Evolutionary conservation across 2,329 filamentous ascomycete species (phyloP).

Genomic region (Lachnellula subtilissima): DNA sequence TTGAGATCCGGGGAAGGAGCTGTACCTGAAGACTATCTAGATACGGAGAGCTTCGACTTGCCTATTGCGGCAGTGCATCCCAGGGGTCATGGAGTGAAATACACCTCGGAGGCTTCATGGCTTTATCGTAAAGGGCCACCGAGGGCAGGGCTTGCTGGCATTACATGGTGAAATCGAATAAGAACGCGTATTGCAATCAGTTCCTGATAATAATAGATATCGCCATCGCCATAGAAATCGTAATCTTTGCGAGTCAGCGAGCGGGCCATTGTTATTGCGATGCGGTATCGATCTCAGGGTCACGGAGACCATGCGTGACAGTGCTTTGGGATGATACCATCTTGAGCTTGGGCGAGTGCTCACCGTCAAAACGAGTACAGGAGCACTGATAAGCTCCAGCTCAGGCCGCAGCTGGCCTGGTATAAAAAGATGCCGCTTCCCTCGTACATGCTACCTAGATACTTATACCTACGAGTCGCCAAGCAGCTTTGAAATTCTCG

Average conservation of each 20-base stretch:
- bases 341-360: neutral
- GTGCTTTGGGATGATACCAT: constrained; percentile 17
- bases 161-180: constrained; percentile 11
- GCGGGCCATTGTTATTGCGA: neutral
- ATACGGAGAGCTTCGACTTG: constrained; percentile 13
- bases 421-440: constrained; percentile 19
- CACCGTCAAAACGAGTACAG: constrained; percentile 6
- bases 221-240: neutral
- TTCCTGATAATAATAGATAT: neutral
- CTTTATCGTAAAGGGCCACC: neutral
- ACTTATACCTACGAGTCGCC: neutral
- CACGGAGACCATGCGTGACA: constrained; percentile 13
- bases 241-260: neutral
- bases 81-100: neutral
- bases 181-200: constrained; percentile 11
- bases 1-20: neutral
- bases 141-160: neutral
- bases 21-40: neutral
- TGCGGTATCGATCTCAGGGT: too few species aligned
- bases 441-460: neutral
- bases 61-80: constrained; percentile 7
- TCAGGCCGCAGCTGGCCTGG: neutral
- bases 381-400: constrained; percentile 16
- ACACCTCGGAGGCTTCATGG: too few species aligned
- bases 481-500: neutral